Evolutionary conservation across 768 basidiomycete species (phyloP).

Genomic region (Strobilomyces confusus): DNA sequence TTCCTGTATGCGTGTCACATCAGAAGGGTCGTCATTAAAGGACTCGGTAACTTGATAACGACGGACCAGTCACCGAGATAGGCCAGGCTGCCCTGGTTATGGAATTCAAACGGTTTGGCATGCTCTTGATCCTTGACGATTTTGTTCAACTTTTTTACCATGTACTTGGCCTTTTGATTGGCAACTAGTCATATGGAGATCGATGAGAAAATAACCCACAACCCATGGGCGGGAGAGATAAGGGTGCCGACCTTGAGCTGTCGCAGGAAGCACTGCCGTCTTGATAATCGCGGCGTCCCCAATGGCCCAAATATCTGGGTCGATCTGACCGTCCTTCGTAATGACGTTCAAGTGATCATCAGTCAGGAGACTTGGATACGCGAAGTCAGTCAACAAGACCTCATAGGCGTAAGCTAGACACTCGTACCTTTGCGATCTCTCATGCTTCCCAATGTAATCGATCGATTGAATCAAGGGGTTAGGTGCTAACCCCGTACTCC

Average conservation of each 20-base stretch:
- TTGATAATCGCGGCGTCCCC: slow-evolving; percentile 72
- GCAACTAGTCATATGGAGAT: slow-evolving; percentile 47
- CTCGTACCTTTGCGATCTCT: slow-evolving; percentile 49
- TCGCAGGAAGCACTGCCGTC: slow-evolving; percentile 65
- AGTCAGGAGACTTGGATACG: slow-evolving; percentile 38
- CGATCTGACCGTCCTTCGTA: slow-evolving; percentile 45
- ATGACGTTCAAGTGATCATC: slow-evolving; percentile 61
- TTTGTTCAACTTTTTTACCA: slow-evolving; percentile 63
- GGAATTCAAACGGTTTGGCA: slow-evolving; percentile 60
- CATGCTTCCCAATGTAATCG: slow-evolving; percentile 55
- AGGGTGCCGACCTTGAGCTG: slow-evolving; percentile 63
- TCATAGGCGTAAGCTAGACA: slow-evolving; percentile 24
- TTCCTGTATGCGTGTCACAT: slow-evolving; percentile 43
- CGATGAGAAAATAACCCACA: slow-evolving; percentile 17
- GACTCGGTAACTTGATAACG: neutral
- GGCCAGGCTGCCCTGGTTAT: slow-evolving; percentile 71
- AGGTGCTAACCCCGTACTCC: slow-evolving; percentile 82
- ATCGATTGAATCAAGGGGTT: slow-evolving; percentile 73
- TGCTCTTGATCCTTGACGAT: slow-evolving; percentile 47
- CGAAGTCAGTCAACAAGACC: slow-evolving; percentile 20
- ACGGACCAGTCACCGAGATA: slow-evolving; percentile 74
- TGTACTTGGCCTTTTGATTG: slow-evolving; percentile 68
- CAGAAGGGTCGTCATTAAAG: slow-evolving; percentile 5
- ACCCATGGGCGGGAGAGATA: slow-evolving; percentile 13
- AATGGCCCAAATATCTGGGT: slow-evolving; percentile 75